Conservation (phyloP, 306 rosid species). For the Erythrophleum fordii region DNA sequence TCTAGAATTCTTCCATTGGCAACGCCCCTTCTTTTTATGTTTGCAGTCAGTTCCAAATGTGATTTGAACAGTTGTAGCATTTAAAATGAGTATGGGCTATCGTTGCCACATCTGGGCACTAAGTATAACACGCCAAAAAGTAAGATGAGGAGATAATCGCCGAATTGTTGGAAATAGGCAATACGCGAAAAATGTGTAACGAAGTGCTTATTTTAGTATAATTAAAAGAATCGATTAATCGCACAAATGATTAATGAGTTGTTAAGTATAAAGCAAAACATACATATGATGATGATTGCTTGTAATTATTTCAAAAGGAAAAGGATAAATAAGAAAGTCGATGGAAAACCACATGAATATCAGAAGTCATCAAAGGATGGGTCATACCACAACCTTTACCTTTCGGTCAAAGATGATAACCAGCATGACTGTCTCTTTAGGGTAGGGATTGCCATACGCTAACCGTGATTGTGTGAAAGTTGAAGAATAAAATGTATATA, state of each 20-base stretch:
- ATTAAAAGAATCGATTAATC: too few relatives aligned
- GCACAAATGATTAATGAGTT: background rate
- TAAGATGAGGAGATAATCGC: too few relatives aligned
- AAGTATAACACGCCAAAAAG: too few relatives aligned
- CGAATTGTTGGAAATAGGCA: too few relatives aligned
- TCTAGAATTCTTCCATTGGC: background rate
- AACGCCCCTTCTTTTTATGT: background rate
- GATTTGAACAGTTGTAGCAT: too few relatives aligned
- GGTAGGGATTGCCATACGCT: too few relatives aligned
- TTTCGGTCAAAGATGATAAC: background rate
- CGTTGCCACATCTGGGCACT: too few relatives aligned
- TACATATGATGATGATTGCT: background rate
- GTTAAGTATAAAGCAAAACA: background rate
- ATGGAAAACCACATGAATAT: background rate
- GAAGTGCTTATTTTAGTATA: background rate
- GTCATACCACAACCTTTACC: background rate
- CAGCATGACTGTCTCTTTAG: background rate
- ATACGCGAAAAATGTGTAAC: too few relatives aligned
- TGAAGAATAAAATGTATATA: too few relatives aligned
- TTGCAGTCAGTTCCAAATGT: background rate
- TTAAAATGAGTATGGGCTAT: too few relatives aligned
- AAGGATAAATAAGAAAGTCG: too few relatives aligned
- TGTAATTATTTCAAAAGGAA: background rate
- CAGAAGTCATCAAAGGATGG: background rate
- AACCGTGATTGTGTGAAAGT: too few relatives aligned